phyloP scores from a whole-genome alignment of 2,329 filamentous ascomycete genomes.

The Xylaria digitata region DNA sequence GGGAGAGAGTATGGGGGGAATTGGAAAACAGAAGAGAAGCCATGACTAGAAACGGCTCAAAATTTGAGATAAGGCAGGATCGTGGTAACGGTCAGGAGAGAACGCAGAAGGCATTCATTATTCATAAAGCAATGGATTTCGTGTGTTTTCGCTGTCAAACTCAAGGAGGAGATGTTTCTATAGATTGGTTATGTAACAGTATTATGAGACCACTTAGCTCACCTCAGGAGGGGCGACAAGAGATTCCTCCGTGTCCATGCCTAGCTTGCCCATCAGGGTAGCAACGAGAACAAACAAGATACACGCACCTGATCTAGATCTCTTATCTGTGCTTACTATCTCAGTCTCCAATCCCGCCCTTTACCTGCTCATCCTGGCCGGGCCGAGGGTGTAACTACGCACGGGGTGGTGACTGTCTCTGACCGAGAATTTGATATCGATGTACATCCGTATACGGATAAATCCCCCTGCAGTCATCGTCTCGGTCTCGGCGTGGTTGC shows the following conservation, averaged over 20 bases:
- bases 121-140: not conserved
- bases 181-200: not conserved
- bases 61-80: not conserved
- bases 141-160: not conserved
- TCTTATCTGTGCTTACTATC: conserved; percentile 15
- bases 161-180: conserved; percentile 1
- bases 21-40: not conserved
- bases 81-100: not conserved
- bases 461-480: conserved; percentile 4
- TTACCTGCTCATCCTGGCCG: not conserved
- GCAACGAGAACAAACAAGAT: not conserved
- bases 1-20: not conserved
- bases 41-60: not conserved
- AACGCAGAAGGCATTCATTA: not conserved
- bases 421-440: not conserved
- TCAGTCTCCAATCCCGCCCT: not conserved
- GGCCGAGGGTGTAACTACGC: not conserved
- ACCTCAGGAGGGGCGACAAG: not conserved
- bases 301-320: conserved; percentile 7
- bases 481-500: not conserved
- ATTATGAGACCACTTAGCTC: not conserved
- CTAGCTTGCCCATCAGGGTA: not conserved
- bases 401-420: not conserved
- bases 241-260: not conserved
- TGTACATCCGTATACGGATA: not conserved